Conservation (phyloP, 768 basidiomycete species). For the Flagelloscypha sp. region DNA sequence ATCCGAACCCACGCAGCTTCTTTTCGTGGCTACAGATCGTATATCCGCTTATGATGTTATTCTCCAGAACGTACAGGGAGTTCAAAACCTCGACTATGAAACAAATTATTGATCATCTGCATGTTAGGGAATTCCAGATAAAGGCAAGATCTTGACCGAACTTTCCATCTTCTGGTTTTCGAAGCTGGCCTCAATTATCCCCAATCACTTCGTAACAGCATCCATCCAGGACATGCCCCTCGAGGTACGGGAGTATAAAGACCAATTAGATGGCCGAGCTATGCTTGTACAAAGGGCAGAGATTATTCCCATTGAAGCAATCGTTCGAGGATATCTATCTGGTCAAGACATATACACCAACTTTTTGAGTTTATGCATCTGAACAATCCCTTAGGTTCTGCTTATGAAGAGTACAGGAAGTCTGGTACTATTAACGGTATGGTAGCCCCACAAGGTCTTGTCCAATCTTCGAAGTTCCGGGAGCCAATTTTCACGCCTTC, state of each 20-base stretch:
- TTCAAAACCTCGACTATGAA: conserved; percentile 11
- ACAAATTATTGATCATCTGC: conserved; percentile 2
- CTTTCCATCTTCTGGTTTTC: conserved; percentile 96
- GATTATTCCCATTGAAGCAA: conserved; percentile 88
- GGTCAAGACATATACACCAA: conserved; percentile 35
- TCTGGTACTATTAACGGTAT: conserved; percentile 85
- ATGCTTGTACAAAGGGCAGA: conserved; percentile 90
- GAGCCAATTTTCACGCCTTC: conserved; percentile 91
- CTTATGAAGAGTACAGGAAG: conserved; percentile 90
- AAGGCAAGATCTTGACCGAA: conserved; percentile 82
- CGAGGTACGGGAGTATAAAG: conserved; percentile 64
- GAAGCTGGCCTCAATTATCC: conserved; percentile 68
- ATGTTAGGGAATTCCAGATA: conserved; percentile 86
- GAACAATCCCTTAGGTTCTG: conserved; percentile 58
- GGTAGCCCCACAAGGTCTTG: conserved; percentile 58
- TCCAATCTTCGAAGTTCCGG: conserved; percentile 80
- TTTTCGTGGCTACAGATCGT: conserved; percentile 93
- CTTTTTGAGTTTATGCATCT: background rate
- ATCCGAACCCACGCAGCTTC: conserved; percentile 61
- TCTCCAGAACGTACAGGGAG: conserved; percentile 84
- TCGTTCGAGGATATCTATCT: conserved; percentile 94
- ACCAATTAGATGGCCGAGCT: conserved; percentile 71
- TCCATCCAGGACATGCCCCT: conserved; percentile 75
- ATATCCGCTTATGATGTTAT: conserved; percentile 97
- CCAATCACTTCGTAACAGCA: conserved; percentile 83